phyloP scores from a whole-genome alignment of 345 rosid species.

The Syzygium grande region DNA sequence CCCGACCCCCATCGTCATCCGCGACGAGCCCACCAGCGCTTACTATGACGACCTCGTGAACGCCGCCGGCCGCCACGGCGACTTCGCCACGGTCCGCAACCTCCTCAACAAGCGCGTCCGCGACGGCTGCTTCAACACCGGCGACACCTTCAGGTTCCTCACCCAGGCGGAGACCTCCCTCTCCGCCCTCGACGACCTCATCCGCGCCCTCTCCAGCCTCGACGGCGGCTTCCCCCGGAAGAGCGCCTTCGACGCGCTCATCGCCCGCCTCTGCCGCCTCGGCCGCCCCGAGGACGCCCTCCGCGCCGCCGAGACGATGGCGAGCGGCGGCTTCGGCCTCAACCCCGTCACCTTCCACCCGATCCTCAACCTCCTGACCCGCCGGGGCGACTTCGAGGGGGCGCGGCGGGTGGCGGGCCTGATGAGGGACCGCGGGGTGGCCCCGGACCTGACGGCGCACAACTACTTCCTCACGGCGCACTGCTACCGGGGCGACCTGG shows the following conservation, averaged over 20 bases:
- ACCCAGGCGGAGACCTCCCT: constrained; percentile 29
- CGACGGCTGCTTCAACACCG: constrained; percentile 50
- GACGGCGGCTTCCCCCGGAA: constrained; percentile 43
- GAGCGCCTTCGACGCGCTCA: constrained; percentile 44
- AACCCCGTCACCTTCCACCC: constrained; percentile 37
- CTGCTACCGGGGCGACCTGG: constrained; percentile 30
- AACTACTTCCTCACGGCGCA: constrained; percentile 42
- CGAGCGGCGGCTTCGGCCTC: constrained; percentile 11
- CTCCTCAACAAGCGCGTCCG: constrained; percentile 53
- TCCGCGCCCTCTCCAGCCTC: constrained; percentile 30
- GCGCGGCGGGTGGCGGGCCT: constrained; percentile 35
- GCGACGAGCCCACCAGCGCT: constrained; percentile 31
- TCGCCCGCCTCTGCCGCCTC: constrained; percentile 55
- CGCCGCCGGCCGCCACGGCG: constrained; percentile 40
- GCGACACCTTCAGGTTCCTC: constrained; percentile 64
- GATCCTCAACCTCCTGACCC: constrained; percentile 29
- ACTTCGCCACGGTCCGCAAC: constrained; percentile 38
- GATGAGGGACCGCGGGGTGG: constrained; percentile 23
- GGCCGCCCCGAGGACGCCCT: constrained; percentile 28
- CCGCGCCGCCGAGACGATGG: constrained; percentile 30
- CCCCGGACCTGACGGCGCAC: constrained; percentile 45
- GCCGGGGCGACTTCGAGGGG: constrained; percentile 25
- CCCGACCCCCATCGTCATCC: constrained; percentile 8
- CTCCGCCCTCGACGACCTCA: constrained; percentile 33
- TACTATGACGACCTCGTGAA: constrained; percentile 48